Base-by-base conservation (phyloP, 2,329 filamentous ascomycete species). In the Ophiocordyceps robertsii region DNA sequence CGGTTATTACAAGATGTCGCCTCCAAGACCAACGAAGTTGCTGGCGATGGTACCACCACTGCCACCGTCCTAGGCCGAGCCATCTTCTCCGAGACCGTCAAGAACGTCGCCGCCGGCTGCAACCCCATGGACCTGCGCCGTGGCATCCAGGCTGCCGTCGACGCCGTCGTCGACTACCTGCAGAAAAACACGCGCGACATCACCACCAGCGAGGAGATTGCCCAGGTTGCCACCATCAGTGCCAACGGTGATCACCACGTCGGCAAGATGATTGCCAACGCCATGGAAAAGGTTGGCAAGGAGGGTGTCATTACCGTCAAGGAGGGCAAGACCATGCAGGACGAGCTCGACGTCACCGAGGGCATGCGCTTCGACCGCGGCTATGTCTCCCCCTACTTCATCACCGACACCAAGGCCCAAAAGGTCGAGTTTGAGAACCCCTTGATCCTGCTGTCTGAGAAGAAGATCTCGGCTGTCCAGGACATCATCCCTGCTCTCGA, bases 401-500 rank as follows among this genome's bases (percentile, higher is more conserved):
- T 98, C 74, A 98, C 92, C 72, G 92, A 98, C 61, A 72, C 88
- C 77, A 98, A 98, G 82, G 68, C 89, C 46, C 88, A 94, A 67
- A 98, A 98, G 81, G 89, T 96, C 45, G 92, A 98, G 72, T 98
- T 98, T 54, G 92, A 98, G 81, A 96, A 98, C 79, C 92, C 92
- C 51, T 70, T 98, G 62, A 92, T 98, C 64, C 84, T 98, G 40
- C 85, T 98, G 43, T 96, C 92, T 9, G 92, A 98, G 80, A 96
- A 95, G 85, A 98, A 98, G 82, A 98, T 98, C 68, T 98, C 92
- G 41, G 87, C 89, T 47, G 92, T 96, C 46, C 90, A 96, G 73
- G 92, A 98, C 68, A 96, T 98, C 61, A 90, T 98, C 60, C 92
- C 92, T 51, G 88, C 92, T 51, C 87, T 98, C 44, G 92, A 98